Evolutionary conservation across 2,329 filamentous ascomycete species (phyloP), one percentile per base, ranked within the genome.

Genomic region (Exophiala aquamarina): DNA sequence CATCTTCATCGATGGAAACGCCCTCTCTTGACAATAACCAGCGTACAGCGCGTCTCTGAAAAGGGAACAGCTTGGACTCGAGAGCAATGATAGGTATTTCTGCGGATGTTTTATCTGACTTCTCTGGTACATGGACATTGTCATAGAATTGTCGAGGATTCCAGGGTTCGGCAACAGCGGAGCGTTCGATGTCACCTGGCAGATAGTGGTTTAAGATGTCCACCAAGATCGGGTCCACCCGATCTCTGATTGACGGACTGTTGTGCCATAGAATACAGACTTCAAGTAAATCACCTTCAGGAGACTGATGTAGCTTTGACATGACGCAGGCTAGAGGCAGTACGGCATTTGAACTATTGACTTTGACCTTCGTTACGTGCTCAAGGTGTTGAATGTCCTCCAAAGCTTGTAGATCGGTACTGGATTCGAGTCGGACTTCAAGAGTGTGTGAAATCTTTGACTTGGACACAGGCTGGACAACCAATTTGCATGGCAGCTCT

Each of bases 1-100:
- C 69, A 44, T 67, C 54, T 6, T 59, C 44, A 13, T 63, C 54
- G 7, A 70, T 47, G 13, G 63, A 55, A 47, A 68, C 60, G 9
- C 70, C 67, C 59, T 75, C 73, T 51, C 70, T 67, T 46, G 62
- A 50, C 33, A 76, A 49, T 31, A 76, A 62, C 73, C 73, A 76
- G 29, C 66, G 57, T 9, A 75, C 65, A 6, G 72, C 68, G 50
- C 73, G 68, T 45, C 64, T 63, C 47, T 76, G 73, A 44, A 76
- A 76, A 3, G 73, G 71, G 50, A 71, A 75, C n/a, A 76, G 63
- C 19, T 66, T 52, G 41, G 65, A 71, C 15, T 64, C 55, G 19
- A 71, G 47, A 18, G 56, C 43, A 19, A 66, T 59, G 47, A 65
- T 68, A 29, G 64, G 59, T 5, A 73, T 55, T 5, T 65, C 54